Percentiles rank a stretch among this genome's conserved stretches.
These are phyloP conservation scores for Capsicum pubescens DNA, from an alignment of 257 asterid genomes.

Conservation along the genomic window DNA sequence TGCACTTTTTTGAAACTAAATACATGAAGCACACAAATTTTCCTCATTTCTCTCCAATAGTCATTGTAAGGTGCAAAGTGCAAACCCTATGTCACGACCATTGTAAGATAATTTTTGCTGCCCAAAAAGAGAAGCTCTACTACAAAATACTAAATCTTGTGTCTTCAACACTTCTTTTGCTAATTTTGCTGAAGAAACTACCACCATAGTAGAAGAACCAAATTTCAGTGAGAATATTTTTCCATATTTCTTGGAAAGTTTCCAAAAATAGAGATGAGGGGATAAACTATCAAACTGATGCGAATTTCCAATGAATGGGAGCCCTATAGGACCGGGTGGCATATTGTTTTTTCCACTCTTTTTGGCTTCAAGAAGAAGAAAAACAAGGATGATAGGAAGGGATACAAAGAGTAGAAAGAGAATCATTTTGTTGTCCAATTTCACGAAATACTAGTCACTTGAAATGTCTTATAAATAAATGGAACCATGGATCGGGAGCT, in stretches of 20 bases:
- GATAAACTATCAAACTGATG: not conserved
- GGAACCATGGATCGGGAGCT: no score
- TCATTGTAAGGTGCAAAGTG: not conserved
- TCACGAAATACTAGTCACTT: no score
- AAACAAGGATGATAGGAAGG: not conserved
- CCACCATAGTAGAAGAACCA: not conserved
- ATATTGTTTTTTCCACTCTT: no score
- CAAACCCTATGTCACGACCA: not conserved
- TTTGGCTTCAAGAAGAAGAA: no score
- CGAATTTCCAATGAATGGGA: no score
- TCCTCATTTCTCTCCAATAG: constrained; percentile 3
- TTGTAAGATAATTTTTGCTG: constrained; percentile 7
- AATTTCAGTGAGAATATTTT: not conserved
- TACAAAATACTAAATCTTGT: constrained; percentile 19
- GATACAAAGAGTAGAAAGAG: not conserved
- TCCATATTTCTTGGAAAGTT: constrained; percentile 17
- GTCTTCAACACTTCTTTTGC: not conserved
- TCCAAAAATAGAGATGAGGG: not conserved
- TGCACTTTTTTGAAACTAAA: not conserved
- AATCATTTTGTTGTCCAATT: not conserved
- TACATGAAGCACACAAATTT: not conserved
- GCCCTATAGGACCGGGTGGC: no score
- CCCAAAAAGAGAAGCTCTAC: not conserved
- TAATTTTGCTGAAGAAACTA: constrained; percentile 15
- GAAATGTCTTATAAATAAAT: not conserved